A percentile compares a stretch with the other conserved stretches of the same genome.
Evolutionary conservation across 768 basidiomycete species (phyloP).

Genomic region (Clitopilus hobsonii): DNA sequence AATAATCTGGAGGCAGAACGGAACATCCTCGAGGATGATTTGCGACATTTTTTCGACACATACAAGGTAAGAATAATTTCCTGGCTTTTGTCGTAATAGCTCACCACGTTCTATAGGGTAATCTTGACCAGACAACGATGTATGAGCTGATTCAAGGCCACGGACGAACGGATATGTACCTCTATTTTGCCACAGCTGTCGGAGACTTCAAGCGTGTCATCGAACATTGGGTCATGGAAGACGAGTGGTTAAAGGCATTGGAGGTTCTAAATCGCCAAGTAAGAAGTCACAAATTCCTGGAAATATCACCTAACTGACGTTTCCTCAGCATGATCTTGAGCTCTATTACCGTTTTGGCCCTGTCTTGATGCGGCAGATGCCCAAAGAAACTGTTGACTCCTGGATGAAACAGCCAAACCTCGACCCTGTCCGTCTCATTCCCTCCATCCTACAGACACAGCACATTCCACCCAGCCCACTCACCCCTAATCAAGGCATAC

Average conservation of each 20-base stretch:
- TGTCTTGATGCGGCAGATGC: conserved; percentile 78
- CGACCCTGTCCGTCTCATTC: conserved; percentile 82
- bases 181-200: conserved; percentile 80
- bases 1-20: conserved; percentile 82
- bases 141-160: conserved; percentile 94
- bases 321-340: conserved; percentile 66
- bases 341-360: conserved; percentile 92
- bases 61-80: conserved; percentile 77
- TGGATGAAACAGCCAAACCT: conserved; percentile 83
- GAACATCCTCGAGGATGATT: conserved; percentile 84
- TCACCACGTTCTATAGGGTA: conserved; percentile 43
- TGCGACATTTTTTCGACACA: conserved; percentile 87
- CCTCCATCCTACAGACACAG: conserved; percentile 81
- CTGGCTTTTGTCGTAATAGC: not conserved
- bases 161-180: conserved; percentile 87
- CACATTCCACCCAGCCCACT: conserved; percentile 67
- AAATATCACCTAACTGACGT: conserved; percentile 5
- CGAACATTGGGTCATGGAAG: conserved; percentile 89
- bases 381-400: conserved; percentile 87
- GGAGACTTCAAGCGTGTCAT: conserved; percentile 83
- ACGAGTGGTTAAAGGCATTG: conserved; percentile 88
- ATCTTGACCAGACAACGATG: conserved; percentile 79
- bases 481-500: conserved; percentile 80
- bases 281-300: conserved; percentile 12
- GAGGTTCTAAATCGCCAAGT: conserved; percentile 90